A percentile compares a stretch with the other conserved stretches of the same genome.
Evolutionary conservation across 148 eudicot species (phyloP).

Genomic region (Silene conica): DNA sequence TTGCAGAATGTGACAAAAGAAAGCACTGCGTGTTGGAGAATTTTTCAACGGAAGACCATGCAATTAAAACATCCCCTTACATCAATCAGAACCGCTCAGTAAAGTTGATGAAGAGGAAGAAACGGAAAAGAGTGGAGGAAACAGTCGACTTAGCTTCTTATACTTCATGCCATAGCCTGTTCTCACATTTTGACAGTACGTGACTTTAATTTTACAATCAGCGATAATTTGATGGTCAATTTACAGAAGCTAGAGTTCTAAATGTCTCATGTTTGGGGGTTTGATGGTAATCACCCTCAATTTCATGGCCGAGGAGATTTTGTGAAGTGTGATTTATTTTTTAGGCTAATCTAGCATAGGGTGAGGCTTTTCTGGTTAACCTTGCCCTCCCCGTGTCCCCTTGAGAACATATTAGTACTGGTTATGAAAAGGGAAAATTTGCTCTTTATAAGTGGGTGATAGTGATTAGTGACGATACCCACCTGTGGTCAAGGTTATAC

Average conservation of each 20-base stretch:
- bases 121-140: constrained; percentile 63
- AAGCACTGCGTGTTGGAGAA: constrained; percentile 38
- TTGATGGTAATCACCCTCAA: neutral
- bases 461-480: neutral
- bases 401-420: neutral
- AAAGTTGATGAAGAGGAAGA: constrained; percentile 55
- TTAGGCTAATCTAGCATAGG: neutral
- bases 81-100: constrained; percentile 26
- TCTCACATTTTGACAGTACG: constrained; percentile 62
- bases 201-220: neutral
- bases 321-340: neutral
- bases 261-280: neutral
- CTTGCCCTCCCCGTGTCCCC: neutral
- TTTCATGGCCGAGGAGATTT: neutral
- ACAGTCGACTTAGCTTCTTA: constrained; percentile 42
- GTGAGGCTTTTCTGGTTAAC: neutral
- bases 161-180: constrained; percentile 50
- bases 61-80: constrained; percentile 47
- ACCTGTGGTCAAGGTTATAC: no score
- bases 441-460: neutral
- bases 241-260: neutral
- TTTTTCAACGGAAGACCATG: constrained; percentile 31
- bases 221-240: neutral
- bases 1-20: constrained; percentile 34
- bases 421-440: neutral